Percentiles rank a stretch among this genome's conserved stretches.
Conservation (phyloP, 1,284 basidiomycete species). For the Apiotrichum sp. region DNA sequence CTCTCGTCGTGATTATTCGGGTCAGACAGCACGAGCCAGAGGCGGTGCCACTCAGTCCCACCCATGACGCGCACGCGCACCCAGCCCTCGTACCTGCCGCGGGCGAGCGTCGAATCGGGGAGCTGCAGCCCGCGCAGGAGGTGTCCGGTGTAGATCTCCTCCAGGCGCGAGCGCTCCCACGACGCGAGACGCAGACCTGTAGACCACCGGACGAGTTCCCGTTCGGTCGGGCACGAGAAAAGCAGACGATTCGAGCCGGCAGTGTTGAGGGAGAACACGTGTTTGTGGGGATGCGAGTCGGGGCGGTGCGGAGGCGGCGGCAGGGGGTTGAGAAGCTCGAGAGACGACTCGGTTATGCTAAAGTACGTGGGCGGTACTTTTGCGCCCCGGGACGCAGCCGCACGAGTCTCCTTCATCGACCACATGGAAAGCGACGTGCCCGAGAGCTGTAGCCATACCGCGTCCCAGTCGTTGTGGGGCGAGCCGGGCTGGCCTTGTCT, state of each 20-base stretch:
- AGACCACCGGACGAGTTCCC: constrained; percentile 77
- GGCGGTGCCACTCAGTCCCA: constrained; percentile 89
- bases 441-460: constrained; percentile 89
- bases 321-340: constrained; percentile 52
- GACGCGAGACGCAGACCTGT: constrained; percentile 81
- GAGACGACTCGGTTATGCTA: constrained; percentile 47
- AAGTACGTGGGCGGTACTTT: constrained; percentile 45
- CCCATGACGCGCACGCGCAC: constrained; percentile 85
- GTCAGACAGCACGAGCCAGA: constrained; percentile 70
- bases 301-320: constrained; percentile 50
- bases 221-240: constrained; percentile 72
- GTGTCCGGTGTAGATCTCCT: constrained; percentile 97
- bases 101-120: constrained; percentile 53
- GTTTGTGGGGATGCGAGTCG: constrained; percentile 52
- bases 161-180: constrained; percentile 92
- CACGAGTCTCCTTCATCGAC: constrained; percentile 48
- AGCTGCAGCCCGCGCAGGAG: constrained; percentile 53
- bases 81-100: constrained; percentile 81
- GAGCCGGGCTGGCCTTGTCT: constrained; percentile 72
- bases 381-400: constrained; percentile 43
- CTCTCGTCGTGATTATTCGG: constrained; percentile 42
- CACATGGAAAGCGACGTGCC: constrained; percentile 73
- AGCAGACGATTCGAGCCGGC: constrained; percentile 86
- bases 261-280: constrained; percentile 88
- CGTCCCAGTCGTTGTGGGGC: constrained; percentile 75